Conservation (phyloP, 495 filamentous ascomycete genomes). For the Podospora bellae-mahoneyi region DNA sequence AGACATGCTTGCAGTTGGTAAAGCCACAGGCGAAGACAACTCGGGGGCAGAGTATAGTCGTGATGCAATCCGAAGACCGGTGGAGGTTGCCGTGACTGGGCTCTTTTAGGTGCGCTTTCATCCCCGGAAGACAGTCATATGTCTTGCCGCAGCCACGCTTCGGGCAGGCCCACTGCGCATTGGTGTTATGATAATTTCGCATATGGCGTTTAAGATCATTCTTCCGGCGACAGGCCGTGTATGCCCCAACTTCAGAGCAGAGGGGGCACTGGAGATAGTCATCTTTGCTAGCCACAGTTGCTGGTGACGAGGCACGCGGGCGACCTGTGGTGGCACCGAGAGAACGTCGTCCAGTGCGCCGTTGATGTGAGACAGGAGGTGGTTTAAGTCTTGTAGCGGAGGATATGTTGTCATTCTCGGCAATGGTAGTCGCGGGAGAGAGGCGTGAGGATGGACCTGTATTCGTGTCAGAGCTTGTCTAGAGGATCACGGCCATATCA, state of each 20-base stretch:
- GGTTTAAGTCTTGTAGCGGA: neutral
- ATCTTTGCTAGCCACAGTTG: conserved; percentile 17
- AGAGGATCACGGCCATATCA: neutral
- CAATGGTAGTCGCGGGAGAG: neutral
- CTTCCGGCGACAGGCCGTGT: conserved; percentile 21
- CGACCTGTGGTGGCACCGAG: neutral
- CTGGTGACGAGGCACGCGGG: conserved; percentile 9
- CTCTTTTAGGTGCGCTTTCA: conserved; percentile 26
- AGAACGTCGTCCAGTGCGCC: neutral
- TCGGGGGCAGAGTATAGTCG: conserved; percentile 22
- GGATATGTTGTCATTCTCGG: neutral
- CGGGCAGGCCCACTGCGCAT: conserved; percentile 27
- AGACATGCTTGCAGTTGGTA: conserved; percentile 25
- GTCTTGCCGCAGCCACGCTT: conserved; percentile 21
- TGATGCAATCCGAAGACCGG: conserved; percentile 10
- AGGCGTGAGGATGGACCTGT: neutral
- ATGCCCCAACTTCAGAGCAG: conserved; percentile 24
- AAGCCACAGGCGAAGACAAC: conserved; percentile 32
- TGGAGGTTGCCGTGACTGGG: conserved; percentile 18
- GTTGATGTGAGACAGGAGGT: neutral
- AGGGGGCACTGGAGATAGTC: conserved; percentile 27
- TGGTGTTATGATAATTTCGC: conserved; percentile 25
- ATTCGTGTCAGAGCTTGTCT: neutral
- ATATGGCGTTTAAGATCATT: conserved; percentile 31
- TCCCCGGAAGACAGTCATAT: conserved; percentile 29